A percentile compares a stretch with the other conserved stretches of the same genome.
These are phyloP conservation scores for Naegleria fowleri DNA, from an alignment of 208 protist genomes.

Conservation along the genomic window DNA sequence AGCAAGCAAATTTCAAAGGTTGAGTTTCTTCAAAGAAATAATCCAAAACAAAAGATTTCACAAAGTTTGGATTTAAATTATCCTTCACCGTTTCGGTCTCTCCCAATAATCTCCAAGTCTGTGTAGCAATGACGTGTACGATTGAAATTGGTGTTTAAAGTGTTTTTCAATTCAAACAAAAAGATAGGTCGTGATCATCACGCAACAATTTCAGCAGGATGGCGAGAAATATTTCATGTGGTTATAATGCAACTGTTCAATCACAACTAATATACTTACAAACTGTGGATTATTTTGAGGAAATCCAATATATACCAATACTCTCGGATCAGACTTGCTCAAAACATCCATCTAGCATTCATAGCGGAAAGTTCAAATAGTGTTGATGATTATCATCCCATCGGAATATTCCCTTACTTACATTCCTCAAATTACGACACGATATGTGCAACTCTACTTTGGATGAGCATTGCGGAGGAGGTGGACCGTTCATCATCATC, in stretches of 20 bases:
- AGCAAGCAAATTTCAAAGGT: neutral
- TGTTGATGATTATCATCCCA: too few species aligned
- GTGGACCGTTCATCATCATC: too few species aligned
- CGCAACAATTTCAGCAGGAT: too few species aligned
- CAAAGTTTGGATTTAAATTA: conserved; percentile 1
- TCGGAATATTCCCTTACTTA: too few species aligned
- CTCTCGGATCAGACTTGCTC: neutral
- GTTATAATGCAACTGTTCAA: too few species aligned
- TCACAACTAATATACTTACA: neutral
- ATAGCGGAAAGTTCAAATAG: too few species aligned
- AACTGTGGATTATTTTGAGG: neutral
- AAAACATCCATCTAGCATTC: neutral
- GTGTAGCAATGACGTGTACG: too few species aligned
- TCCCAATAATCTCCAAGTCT: neutral
- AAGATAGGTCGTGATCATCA: too few species aligned
- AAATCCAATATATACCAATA: neutral
- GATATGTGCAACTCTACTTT: neutral
- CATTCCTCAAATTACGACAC: neutral
- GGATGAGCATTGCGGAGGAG: neutral
- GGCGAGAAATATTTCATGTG: too few species aligned
- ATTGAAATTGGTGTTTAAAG: too few species aligned
- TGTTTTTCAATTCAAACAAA: too few species aligned
- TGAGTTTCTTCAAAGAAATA: conserved; percentile 20
- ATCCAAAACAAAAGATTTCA: neutral
- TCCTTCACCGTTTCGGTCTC: neutral